phyloP scores from a whole-genome alignment of 257 asterid genomes.

The Rehmannia glutinosa region DNA sequence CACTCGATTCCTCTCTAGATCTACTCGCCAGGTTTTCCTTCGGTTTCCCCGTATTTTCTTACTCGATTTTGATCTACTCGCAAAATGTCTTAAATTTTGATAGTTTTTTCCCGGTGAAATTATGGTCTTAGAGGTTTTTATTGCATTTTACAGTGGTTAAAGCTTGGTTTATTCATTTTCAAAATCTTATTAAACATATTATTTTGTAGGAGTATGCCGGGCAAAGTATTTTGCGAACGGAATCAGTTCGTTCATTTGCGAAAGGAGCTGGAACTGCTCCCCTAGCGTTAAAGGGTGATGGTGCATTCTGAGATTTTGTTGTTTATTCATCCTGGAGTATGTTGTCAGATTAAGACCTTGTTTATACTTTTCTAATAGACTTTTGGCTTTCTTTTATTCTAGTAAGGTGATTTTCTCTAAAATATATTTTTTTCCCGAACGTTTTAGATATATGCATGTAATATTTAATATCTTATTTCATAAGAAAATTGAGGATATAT shows the following conservation, averaged over 20 bases:
- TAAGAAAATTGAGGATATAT: no score
- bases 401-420: no score
- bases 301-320: no score
- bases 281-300: constrained; percentile 69
- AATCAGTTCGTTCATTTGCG: constrained; percentile 68
- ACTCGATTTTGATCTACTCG: constrained; percentile 26
- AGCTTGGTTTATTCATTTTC: neutral
- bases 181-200: neutral
- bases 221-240: constrained; percentile 49
- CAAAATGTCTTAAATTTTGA: no score
- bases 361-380: no score
- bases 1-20: constrained; percentile 68
- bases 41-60: neutral
- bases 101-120: neutral
- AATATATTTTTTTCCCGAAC: no score
- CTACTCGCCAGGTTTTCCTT: constrained; percentile 57
- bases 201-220: constrained; percentile 40
- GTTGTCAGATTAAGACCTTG: no score
- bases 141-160: no score
- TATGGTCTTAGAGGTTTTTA: neutral
- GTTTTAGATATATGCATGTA: no score
- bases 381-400: no score
- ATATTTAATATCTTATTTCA: no score
- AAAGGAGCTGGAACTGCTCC: constrained; percentile 67
- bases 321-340: no score